Conservation (phyloP, 116 monocot genomes). For the Papilionanthe hybrid region DNA sequence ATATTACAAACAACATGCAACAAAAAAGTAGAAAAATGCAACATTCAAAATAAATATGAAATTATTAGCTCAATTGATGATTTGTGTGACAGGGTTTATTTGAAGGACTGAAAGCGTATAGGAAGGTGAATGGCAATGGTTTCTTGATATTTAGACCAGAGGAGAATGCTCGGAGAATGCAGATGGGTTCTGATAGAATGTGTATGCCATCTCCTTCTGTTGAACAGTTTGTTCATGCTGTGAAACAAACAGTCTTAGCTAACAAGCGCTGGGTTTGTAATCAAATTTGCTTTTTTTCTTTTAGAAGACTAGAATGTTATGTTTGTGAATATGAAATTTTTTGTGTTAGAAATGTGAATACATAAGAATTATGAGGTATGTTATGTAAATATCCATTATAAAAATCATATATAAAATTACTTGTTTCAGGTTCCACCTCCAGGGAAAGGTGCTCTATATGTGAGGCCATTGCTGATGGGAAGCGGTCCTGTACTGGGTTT, state of each 20-base stretch:
- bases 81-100: constrained; percentile 43
- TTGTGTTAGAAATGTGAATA: too few species aligned
- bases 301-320: too few species aligned
- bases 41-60: too few species aligned
- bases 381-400: neutral
- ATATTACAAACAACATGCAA: too few species aligned
- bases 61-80: neutral
- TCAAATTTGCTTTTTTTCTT: neutral
- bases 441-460: constrained; percentile 79
- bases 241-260: constrained; percentile 61
- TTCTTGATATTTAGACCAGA: constrained; percentile 63
- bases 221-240: constrained; percentile 65
- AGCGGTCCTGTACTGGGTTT: constrained; percentile 69
- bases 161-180: constrained; percentile 67
- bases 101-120: constrained; percentile 78
- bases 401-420: neutral
- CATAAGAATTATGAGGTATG: too few species aligned
- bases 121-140: constrained; percentile 31
- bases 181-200: constrained; percentile 66
- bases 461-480: constrained; percentile 73
- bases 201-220: constrained; percentile 72
- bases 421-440: constrained; percentile 56
- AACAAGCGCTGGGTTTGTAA: constrained; percentile 70
- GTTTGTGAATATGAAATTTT: too few species aligned
- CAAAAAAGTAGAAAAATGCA: too few species aligned